A percentile compares a stretch with the other conserved stretches of the same genome.
These are phyloP conservation scores for Trypanosoma vivax DNA, from an alignment of 208 protist genomes.

Conservation along the genomic window DNA sequence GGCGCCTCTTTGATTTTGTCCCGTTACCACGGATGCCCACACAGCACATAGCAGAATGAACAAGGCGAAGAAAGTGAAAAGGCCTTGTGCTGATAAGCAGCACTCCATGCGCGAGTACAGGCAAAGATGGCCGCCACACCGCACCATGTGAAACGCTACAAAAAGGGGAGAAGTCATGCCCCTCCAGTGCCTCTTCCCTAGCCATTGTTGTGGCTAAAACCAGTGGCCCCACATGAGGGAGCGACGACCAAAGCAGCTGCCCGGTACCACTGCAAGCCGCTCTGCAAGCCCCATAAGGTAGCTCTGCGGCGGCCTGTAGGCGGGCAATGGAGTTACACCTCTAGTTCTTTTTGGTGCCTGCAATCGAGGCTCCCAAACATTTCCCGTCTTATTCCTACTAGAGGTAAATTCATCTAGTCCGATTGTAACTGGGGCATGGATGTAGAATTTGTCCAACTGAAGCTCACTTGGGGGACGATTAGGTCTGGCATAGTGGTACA, in stretches of 20 bases:
- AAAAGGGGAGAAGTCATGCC: background rate
- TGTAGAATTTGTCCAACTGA: constrained; percentile 68
- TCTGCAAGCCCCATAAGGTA: constrained; percentile 86
- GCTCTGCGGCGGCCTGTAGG: constrained; percentile 66
- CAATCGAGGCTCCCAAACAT: constrained; percentile 36
- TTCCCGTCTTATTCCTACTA: constrained; percentile 7
- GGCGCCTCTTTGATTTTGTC: no score
- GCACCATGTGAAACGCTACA: no score
- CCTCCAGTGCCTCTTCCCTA: background rate
- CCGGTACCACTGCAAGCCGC: constrained; percentile 69
- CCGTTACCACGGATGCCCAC: no score
- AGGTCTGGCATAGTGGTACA: constrained; percentile 79
- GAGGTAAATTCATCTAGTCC: constrained; percentile 15
- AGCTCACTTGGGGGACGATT: constrained; percentile 77
- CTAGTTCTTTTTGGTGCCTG: constrained; percentile 40
- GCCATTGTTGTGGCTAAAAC: constrained; percentile 41
- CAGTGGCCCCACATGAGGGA: constrained; percentile 87
- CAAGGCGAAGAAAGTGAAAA: no score
- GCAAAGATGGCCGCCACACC: no score
- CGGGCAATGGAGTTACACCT: constrained; percentile 37
- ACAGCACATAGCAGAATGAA: no score
- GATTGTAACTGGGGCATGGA: constrained; percentile 39
- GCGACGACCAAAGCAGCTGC: constrained; percentile 70
- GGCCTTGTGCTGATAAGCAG: no score
- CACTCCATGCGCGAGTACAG: no score